phyloP scores from a whole-genome alignment of 2,329 filamentous ascomycete species.

The Fonsecaea monophora region DNA sequence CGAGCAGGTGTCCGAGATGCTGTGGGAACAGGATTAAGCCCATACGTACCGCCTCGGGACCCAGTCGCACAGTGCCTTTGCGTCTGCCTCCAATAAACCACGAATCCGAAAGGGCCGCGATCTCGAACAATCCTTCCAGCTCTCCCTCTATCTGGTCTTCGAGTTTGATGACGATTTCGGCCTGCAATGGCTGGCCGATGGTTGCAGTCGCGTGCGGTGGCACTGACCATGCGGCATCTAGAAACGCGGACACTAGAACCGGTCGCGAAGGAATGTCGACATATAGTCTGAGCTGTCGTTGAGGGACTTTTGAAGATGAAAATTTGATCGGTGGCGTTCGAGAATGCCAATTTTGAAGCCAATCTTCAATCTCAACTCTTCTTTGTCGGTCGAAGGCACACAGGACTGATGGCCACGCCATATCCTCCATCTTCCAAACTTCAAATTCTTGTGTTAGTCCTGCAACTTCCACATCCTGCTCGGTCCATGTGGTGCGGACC shows the following conservation, averaged over 20 bases:
- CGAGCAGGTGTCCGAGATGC: conserved; percentile 75
- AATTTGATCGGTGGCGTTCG: conserved; percentile 40
- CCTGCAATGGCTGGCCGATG: conserved; percentile 54
- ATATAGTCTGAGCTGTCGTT: conserved; percentile 77
- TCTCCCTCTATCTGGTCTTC: conserved; percentile 68
- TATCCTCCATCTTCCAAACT: conserved; percentile 58
- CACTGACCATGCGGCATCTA: conserved; percentile 50
- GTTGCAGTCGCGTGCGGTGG: conserved; percentile 43
- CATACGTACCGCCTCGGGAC: conserved; percentile 44
- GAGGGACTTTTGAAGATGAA: conserved; percentile 11
- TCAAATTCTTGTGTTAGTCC: conserved; percentile 61
- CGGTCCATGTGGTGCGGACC: conserved; percentile 55
- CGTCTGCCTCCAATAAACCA: conserved; percentile 87
- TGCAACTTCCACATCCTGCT: conserved; percentile 60
- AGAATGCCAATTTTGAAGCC: conserved; percentile 65
- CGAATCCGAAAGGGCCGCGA: conserved; percentile 73
- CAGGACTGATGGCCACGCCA: conserved; percentile 62
- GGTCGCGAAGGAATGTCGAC: conserved; percentile 86
- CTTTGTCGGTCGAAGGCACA: conserved; percentile 56
- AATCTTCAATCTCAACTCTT: conserved; percentile 54
- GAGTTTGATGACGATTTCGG: conserved; percentile 47
- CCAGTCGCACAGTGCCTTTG: conserved; percentile 62
- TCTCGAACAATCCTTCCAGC: conserved; percentile 69
- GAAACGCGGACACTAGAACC: conserved; percentile 79
- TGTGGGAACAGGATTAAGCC: conserved; percentile 80